Evolutionary conservation across 164 flowering plant species (phyloP).

Genomic region (Annona cherimola): DNA sequence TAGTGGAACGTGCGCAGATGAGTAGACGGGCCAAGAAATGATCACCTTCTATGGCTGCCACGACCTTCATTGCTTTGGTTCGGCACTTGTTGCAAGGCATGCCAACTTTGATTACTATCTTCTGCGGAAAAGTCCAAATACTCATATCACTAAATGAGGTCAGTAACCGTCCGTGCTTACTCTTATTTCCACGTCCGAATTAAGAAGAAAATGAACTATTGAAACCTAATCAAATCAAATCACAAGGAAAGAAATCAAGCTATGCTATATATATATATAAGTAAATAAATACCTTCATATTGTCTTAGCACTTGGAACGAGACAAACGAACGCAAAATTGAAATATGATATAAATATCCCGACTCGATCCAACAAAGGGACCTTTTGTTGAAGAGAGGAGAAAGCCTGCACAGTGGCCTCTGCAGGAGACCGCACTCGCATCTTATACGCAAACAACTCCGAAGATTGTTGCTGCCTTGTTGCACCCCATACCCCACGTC

Average conservation of each 20-base stretch:
- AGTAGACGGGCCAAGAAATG: not conserved
- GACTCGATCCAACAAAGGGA: too few relatives aligned
- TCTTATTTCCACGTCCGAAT: not conserved
- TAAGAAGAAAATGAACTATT: too few relatives aligned
- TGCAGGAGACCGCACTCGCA: too few relatives aligned
- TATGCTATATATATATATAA: too few relatives aligned
- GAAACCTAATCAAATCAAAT: not conserved
- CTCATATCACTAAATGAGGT: not conserved
- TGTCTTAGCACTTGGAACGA: not conserved
- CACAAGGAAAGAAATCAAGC: not conserved
- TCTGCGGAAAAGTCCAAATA: not conserved
- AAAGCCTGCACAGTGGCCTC: too few relatives aligned
- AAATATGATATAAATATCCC: too few relatives aligned
- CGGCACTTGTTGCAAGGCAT: slow-evolving; percentile 1
- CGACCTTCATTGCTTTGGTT: slow-evolving; percentile 2
- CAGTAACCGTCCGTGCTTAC: not conserved
- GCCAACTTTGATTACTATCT: not conserved
- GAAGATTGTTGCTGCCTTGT: too few relatives aligned
- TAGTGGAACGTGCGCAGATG: too few relatives aligned
- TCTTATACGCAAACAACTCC: too few relatives aligned
- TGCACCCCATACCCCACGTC: too few relatives aligned
- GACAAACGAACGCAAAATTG: too few relatives aligned
- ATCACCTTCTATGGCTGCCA: not conserved
- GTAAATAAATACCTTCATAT: not conserved
- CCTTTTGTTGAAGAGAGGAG: too few relatives aligned